These are phyloP conservation scores for Psilocybe cubensis DNA, from an alignment of 768 basidiomycete genomes.

Conservation along the genomic window DNA sequence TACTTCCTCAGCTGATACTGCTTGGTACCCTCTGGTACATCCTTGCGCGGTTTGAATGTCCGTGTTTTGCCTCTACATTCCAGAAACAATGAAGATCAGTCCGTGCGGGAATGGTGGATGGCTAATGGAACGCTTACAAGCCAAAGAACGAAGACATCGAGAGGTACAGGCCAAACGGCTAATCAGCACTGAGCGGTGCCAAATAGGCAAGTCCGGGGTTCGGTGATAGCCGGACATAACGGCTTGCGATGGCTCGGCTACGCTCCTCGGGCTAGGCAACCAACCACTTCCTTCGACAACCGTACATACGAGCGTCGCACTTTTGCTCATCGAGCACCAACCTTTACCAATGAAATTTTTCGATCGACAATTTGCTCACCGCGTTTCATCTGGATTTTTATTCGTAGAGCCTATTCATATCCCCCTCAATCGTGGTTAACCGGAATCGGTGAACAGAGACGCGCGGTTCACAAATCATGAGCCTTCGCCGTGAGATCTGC, in stretches of 20 bases:
- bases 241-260: neutral
- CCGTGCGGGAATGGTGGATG: neutral
- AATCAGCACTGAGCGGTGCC: slow-evolving; percentile 6
- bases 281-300: too few relatives aligned
- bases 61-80: slow-evolving; percentile 79
- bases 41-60: slow-evolving; percentile 96
- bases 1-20: slow-evolving; percentile 99
- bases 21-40: slow-evolving; percentile 94
- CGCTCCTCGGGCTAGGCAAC: too few relatives aligned
- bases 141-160: slow-evolving; percentile 88
- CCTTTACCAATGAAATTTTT: too few relatives aligned
- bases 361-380: too few relatives aligned
- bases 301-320: too few relatives aligned
- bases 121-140: slow-evolving; percentile 54
- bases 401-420: too few relatives aligned
- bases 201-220: slow-evolving; percentile 9
- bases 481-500: too few relatives aligned
- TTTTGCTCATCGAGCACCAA: too few relatives aligned
- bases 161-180: neutral
- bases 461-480: too few relatives aligned
- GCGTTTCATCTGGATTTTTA: too few relatives aligned
- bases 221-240: slow-evolving; percentile 18
- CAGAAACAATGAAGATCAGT: neutral
- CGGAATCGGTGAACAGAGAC: too few relatives aligned
- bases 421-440: too few relatives aligned